These are phyloP conservation scores for Cenchrus americanus DNA, from an alignment of 176 grass and related monocot genomes.

Conservation along the genomic window DNA sequence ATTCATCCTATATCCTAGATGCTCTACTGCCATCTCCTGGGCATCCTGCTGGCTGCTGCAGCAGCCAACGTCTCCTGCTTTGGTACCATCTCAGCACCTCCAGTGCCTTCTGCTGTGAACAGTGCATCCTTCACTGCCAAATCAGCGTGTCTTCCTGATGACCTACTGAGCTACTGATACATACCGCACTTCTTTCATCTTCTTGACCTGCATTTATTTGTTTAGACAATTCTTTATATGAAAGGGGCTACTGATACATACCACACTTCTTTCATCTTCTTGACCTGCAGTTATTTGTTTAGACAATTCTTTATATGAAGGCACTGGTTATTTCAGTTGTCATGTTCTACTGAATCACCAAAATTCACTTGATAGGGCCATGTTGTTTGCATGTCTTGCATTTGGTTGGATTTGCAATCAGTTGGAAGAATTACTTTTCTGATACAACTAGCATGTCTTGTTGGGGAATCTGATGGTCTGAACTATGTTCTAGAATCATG, in stretches of 20 bases:
- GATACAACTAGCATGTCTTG: not conserved
- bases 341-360: not conserved
- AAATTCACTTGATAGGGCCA: not conserved
- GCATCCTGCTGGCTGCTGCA: not conserved
- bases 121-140: no score
- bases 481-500: not conserved
- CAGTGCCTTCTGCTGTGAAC: not conserved
- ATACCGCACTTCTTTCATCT: not conserved
- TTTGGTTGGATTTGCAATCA: not conserved
- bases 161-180: not conserved
- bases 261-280: not conserved
- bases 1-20: not conserved
- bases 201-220: not conserved
- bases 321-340: not conserved
- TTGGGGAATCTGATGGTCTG: not conserved
- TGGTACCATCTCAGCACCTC: not conserved
- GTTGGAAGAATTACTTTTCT: not conserved
- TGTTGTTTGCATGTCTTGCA: conserved; percentile 1
- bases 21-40: not conserved
- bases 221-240: not conserved
- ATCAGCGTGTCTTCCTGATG: not conserved
- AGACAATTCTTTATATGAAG: not conserved
- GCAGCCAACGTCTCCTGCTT: not conserved
- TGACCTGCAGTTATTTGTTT: not conserved
- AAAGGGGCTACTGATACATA: not conserved